phyloP scores from a whole-genome alignment of 1,139 yeast species.

The Diutina catenulata region DNA sequence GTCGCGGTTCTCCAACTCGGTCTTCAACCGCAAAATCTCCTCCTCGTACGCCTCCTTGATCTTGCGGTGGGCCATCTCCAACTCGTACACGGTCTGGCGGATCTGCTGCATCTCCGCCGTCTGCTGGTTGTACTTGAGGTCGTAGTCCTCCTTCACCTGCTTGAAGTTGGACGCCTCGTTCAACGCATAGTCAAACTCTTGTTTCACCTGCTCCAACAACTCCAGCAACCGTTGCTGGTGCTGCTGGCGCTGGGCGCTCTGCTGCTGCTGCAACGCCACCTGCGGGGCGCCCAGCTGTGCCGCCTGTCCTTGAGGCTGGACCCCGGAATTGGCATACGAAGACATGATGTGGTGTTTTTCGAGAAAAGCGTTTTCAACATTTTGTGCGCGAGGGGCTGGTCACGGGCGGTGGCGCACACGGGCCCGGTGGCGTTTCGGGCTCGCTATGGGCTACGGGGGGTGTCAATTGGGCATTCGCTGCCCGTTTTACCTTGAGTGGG shows the following conservation, averaged over 20 bases:
- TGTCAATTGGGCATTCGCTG: too few species aligned
- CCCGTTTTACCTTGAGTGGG: conserved; percentile 27
- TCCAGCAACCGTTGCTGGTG: conserved; percentile 55
- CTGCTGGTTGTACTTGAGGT: conserved; percentile 82
- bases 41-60: conserved; percentile 95
- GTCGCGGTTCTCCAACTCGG: conserved; percentile 73
- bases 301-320: conserved; percentile 5
- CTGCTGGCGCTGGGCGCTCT: conserved; percentile 26
- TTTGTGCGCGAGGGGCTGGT: too few species aligned
- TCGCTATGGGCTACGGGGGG: too few species aligned
- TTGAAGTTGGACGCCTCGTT: conserved; percentile 82
- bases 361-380: too few species aligned
- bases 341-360: too few species aligned
- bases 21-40: conserved; percentile 75
- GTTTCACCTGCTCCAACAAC: conserved; percentile 82
- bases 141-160: conserved; percentile 89
- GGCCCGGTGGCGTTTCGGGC: too few species aligned
- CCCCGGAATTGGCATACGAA: conserved; percentile 5
- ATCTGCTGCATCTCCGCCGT: conserved; percentile 92
- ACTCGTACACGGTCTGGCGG: conserved; percentile 85
- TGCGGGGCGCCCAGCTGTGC: conserved; percentile 4
- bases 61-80: conserved; percentile 88
- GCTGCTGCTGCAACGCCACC: conserved; percentile 9
- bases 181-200: conserved; percentile 79
- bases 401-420: too few species aligned